These are phyloP conservation scores for Colletotrichum agaves DNA, from an alignment of 2,329 filamentous ascomycete genomes.

Conservation along the genomic window DNA sequence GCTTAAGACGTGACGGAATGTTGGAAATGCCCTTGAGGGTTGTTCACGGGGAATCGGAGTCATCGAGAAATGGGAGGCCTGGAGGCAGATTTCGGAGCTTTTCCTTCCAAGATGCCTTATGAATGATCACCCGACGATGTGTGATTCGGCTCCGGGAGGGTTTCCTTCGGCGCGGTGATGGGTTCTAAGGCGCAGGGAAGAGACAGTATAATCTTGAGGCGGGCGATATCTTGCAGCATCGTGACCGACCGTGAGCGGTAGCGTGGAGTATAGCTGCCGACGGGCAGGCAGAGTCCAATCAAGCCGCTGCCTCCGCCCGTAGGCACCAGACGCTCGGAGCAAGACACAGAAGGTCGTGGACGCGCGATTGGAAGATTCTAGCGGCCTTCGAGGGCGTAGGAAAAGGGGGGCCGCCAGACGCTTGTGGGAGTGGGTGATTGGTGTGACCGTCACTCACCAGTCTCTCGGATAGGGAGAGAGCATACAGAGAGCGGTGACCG, in stretches of 20 bases:
- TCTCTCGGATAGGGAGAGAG: not conserved
- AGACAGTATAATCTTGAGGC: not conserved
- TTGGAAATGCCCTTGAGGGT: not conserved
- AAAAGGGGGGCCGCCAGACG: too few species aligned
- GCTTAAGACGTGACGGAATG: not conserved
- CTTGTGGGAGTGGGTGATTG: not conserved
- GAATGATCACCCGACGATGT: conserved; percentile 18
- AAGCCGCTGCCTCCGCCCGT: not conserved
- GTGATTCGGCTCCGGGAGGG: conserved; percentile 21
- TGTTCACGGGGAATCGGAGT: not conserved
- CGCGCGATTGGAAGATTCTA: conserved; percentile 29
- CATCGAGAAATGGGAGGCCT: not conserved
- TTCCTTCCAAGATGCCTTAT: not conserved
- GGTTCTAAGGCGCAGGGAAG: not conserved
- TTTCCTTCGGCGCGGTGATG: conserved; percentile 1
- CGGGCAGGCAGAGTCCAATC: not conserved
- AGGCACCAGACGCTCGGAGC: conserved; percentile 1
- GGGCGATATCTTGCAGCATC: not conserved
- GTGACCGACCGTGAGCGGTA: not conserved
- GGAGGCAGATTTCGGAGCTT: not conserved
- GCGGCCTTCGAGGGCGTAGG: conserved; percentile 20
- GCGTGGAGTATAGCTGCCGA: not conserved
- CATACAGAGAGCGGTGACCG: too few species aligned
- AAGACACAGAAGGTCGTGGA: conserved; percentile 18
- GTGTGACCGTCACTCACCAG: not conserved